Evolutionary conservation across 2,329 filamentous ascomycete species (phyloP), one percentile per base, ranked within the genome.

Genomic region (Colletotrichum cuscutae): DNA sequence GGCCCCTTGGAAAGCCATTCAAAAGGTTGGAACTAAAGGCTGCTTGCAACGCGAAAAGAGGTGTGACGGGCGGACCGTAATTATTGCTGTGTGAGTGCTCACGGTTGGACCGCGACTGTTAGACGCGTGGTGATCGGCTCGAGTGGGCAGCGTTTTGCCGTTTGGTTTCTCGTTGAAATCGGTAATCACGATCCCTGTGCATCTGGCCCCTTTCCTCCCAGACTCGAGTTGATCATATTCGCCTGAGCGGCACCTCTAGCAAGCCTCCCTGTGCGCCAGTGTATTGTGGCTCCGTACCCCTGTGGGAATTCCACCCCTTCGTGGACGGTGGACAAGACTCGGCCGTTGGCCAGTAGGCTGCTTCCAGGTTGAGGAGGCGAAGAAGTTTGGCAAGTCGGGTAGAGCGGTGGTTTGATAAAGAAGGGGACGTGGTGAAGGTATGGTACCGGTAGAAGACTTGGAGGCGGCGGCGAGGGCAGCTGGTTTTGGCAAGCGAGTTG

Each of bases 1-100:
- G 53, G n/a, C 68, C 56, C 28, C 62, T 46, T 35, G 30, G 28
- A 19, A 42, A 32, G 24, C 13, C 24, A 5, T 42, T 26, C 13
- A 15, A 35, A 22, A 12, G 30, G 24, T 37, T 54, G 28, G 42
- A 53, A 26, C n/a, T 49, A 4, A 37, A n/a, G 8, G 30, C n/a
- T 15, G 42, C 30, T 15, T 22, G 15, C 28, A 37, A 37, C 26
- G 54, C 53, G 30, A 35, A 66, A 22, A 49, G 19, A 49, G 19
- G 42, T 66, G 62, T n/a, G 68, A 70, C 42, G 62, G 68, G 66
- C 32, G 62, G 32, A 66, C 32, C 52, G 26, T 22, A 26, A n/a
- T 52, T 19, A 11, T 24, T 19, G 11, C 32, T 4, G 19, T n/a
- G 52, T 52, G 28, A 26, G n/a, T 22, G n/a, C n/a, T 12, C 46